Evolutionary conservation across 2,329 filamentous ascomycete genomes (phyloP), one percentile per base, ranked within the genome.

Genomic region (Alternaria sp.): DNA sequence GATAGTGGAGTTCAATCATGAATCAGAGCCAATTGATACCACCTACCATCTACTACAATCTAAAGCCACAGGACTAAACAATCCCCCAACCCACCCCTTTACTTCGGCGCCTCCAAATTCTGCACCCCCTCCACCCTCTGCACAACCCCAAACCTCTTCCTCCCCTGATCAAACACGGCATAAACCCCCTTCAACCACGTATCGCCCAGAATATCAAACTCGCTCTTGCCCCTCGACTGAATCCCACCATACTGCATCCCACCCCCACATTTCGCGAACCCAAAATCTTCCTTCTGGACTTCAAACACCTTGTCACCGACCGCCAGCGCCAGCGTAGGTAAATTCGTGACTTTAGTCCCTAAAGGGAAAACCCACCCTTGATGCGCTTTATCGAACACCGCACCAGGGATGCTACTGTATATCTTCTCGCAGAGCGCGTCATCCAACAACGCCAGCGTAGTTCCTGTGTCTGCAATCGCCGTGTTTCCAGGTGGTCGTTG

Each of bases 401-500:
- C 83, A 14, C 88, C 89, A 4, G 87, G 85, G 63, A 93, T 92
- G 30, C 85, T 81, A 55, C 81, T 82, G 77, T 93, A 93, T 66
- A 93, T 84, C 3, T 85, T 85, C 62, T 88, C 80, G 73, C 87
- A 89, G 12, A 87, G 84, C 2, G 79, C 74, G 72, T 93, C 90
- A 44, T 86, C 85, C 50, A 92, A 83, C 30, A 93, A 83, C 2
- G 87, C 87, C 54, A 93, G 84, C 1, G 90, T 90, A 28, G 90
- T 92, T 59, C 90, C 90, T 0, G 90, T 93, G 75, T 93, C 91
- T 33, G 87, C 88, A 68, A 93, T 92, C 50, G 90, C 89, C 2
- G 82, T 88, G 79, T 92, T 92, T 51, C 83, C 84, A 4, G 80
- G 74, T 11, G 46, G 46, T 10, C 85, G 82, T 2, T 79, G 53